Percentiles rank a stretch among this genome's conserved stretches.
Evolutionary conservation across 139 green algal species (phyloP).

Genomic region (Closterium sp.): DNA sequence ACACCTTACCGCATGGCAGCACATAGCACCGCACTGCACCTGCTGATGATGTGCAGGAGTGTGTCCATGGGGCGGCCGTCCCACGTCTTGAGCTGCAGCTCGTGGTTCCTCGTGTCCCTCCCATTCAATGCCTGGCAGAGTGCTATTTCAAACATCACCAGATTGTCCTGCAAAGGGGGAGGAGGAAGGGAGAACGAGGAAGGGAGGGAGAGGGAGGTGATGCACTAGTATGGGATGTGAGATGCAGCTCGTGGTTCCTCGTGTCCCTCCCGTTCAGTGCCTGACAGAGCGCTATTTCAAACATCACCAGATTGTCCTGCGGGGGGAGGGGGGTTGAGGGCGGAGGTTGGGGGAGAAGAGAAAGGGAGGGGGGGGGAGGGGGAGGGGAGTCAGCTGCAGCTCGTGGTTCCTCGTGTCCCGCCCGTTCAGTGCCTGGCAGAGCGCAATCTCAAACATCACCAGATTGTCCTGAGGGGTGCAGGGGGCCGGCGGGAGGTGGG

Average conservation of each 20-base stretch:
- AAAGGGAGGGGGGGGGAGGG: no score
- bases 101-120: slow-evolving; percentile 19
- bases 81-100: slow-evolving; percentile 42
- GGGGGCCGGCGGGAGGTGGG: no score
- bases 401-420: slow-evolving; percentile 24
- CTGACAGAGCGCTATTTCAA: no score
- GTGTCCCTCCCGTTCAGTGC: no score
- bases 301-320: not conserved
- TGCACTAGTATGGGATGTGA: not conserved
- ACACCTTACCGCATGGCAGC: not conserved
- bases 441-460: slow-evolving; percentile 30
- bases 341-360: no score
- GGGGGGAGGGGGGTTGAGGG: no score
- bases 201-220: no score
- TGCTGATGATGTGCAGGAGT: slow-evolving; percentile 39
- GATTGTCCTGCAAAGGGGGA: slow-evolving; percentile 3
- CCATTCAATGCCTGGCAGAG: slow-evolving; percentile 35
- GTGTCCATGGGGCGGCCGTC: slow-evolving; percentile 43
- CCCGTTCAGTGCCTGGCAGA: slow-evolving; percentile 35
- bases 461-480: slow-evolving; percentile 23
- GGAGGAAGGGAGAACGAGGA: not conserved
- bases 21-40: not conserved
- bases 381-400: slow-evolving; percentile 42
- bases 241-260: slow-evolving; percentile 32
- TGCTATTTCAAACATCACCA: slow-evolving; percentile 31